Evolutionary conservation across 352 stramenopile genomes (phyloP).

Genomic region (Globisporangium middletonii): DNA sequence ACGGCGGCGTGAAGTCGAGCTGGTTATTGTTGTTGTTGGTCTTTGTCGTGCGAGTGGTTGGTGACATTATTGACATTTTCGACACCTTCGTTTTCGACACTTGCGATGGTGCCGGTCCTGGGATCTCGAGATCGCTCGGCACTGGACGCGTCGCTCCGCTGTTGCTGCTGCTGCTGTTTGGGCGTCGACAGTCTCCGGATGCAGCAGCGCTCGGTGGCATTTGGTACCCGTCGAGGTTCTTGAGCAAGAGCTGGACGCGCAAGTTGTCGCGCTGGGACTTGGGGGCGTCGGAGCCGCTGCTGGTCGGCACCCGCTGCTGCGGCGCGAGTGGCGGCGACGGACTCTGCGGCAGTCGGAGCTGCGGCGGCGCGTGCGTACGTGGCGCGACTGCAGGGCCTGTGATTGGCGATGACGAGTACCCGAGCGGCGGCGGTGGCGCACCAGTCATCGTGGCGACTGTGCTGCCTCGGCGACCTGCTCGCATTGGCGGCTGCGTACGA

Average conservation of each 20-base stretch:
- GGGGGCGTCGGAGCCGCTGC: neutral
- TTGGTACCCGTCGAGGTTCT: conserved; percentile 27
- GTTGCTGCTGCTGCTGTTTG: neutral
- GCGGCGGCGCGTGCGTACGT: conserved; percentile 4
- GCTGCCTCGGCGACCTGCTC: no score
- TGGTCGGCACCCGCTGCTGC: conserved; percentile 2
- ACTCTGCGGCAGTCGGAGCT: conserved; percentile 8
- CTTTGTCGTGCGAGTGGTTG: neutral
- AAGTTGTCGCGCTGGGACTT: conserved; percentile 43
- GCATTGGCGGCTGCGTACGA: neutral
- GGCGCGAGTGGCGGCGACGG: conserved; percentile 2
- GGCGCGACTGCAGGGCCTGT: conserved; percentile 1
- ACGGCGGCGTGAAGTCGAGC: conserved; percentile 39
- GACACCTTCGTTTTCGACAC: neutral
- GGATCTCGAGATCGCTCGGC: conserved; percentile 9
- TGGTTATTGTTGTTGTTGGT: neutral
- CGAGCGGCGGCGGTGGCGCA: conserved; percentile 10
- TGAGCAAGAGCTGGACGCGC: conserved; percentile 64
- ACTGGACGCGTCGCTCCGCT: neutral
- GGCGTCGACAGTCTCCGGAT: neutral
- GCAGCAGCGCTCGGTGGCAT: neutral
- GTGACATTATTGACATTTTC: neutral
- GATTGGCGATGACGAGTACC: conserved; percentile 33
- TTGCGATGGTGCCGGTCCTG: conserved; percentile 1
- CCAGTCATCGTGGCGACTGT: neutral